Conservation (phyloP, 202 grass and related monocot species). For the Panicum virgatum region DNA sequence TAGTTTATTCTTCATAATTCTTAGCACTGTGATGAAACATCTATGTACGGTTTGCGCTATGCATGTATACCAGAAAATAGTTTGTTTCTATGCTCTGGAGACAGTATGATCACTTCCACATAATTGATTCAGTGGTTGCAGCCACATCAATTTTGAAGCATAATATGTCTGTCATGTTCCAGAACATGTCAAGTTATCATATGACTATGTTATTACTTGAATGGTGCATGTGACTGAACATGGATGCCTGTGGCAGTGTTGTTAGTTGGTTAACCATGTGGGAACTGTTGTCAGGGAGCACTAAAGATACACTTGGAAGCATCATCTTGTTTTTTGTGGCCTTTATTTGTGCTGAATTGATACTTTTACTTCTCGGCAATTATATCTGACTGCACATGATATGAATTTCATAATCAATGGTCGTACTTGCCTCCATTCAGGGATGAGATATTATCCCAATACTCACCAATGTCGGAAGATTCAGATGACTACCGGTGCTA, state of each 20-base stretch:
- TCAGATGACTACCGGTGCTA: constrained; percentile 80
- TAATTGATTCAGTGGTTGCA: constrained; percentile 30
- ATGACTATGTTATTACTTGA: constrained; percentile 20
- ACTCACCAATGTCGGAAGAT: constrained; percentile 98
- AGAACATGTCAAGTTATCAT: constrained; percentile 29
- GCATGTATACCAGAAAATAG: not conserved
- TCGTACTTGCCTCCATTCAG: constrained; percentile 58
- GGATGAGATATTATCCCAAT: constrained; percentile 83
- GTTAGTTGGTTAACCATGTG: constrained; percentile 26
- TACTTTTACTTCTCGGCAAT: constrained; percentile 9
- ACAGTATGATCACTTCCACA: not conserved
- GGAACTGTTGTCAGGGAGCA: constrained; percentile 16
- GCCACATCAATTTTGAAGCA: constrained; percentile 16
- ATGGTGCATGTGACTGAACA: not conserved
- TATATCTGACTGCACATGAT: not conserved
- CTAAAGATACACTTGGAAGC: not conserved
- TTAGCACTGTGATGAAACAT: not conserved
- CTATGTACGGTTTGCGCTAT: not conserved
- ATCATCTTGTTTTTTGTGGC: not conserved
- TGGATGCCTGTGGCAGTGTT: not conserved
- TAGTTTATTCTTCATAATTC: not conserved
- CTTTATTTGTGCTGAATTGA: not conserved
- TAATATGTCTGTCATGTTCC: constrained; percentile 1
- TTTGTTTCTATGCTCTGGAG: not conserved
- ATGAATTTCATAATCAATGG: not conserved